Evolutionary conservation across 768 basidiomycete genomes (phyloP), one percentile per base, ranked within the genome.

Genomic region (Leccinum variicolor): DNA sequence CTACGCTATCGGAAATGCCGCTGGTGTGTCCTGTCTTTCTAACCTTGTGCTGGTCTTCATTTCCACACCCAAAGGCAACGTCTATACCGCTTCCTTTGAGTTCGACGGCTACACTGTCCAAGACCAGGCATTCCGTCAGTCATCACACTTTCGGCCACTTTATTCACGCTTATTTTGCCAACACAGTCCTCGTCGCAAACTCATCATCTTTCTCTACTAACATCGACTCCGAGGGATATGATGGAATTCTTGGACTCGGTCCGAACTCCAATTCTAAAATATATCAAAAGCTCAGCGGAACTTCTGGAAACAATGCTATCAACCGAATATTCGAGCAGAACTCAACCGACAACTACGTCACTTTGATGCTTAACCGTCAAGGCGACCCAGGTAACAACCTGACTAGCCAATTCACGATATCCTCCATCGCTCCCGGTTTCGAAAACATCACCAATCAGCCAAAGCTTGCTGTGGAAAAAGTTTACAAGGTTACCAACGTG

Each of bases 241-340:
- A 85, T 56, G 90, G 90, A 41, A 81, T 92, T 19, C 75, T 92
- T 28, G 90, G 90, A 23, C 80, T 92, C 17, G 90, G 90, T n/a
- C 89, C 89, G 29, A 89, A 89, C 73, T 71, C 80, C 25, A 87
- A 85, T 47, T 89, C 87, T 52, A 74, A 81, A 43, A 81, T 92
- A 60, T 79, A 76, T 56, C 77, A 84, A 59, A 83, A 82, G 54
- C 67, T 90, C 45, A 77, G 76, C 60, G 73, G 70, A 9, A 61
- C 67, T 54, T 65, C 77, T 7, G 89, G 81, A 21, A 80, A 88
- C 74, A 83, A 78, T 25, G 71, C 86, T 13, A 75, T 92, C 15
- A 81, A 83, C 63, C 81, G 78, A 62, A 83, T 90, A 57, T 92
- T 92, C 69, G 71, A 80, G 57, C 77, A 82, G 56, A 81, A 82